Evolutionary conservation across 257 asterid genomes (phyloP).

Genomic region (Paulownia fortunei): DNA sequence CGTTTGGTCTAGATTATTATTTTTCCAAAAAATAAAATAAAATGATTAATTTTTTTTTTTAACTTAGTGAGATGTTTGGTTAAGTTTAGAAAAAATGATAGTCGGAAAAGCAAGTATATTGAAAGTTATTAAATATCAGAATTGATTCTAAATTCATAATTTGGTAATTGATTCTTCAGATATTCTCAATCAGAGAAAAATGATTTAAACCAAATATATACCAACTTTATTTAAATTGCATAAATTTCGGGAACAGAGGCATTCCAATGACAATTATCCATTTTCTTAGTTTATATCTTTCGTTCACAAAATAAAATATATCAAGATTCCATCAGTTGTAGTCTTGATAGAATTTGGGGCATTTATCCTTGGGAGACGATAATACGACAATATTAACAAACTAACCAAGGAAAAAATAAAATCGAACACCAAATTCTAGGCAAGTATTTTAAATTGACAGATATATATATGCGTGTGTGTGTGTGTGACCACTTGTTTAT

Average conservation of each 20-base stretch:
- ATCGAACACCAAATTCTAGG: slow-evolving; percentile 9
- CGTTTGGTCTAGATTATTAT: no score
- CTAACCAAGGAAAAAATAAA: background rate
- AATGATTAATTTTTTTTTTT: background rate
- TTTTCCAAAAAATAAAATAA: no score
- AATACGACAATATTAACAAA: background rate
- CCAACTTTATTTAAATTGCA: no score
- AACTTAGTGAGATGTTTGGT: no score
- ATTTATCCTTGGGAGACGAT: background rate
- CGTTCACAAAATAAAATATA: no score
- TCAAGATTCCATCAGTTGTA: background rate
- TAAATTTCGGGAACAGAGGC: no score
- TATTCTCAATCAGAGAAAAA: background rate
- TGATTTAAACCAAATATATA: background rate
- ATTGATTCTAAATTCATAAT: no score
- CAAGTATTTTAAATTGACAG: background rate
- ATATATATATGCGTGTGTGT: background rate
- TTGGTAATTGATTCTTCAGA: no score
- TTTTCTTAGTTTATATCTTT: no score
- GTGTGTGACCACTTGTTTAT: background rate
- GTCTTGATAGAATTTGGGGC: background rate
- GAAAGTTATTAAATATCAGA: no score
- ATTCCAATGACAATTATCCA: background rate
- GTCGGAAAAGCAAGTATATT: background rate
- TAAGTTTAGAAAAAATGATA: background rate